Percentiles rank a stretch among this genome's conserved stretches.
phyloP scores from a whole-genome alignment of 305 asterid species.

The Solanum hybrid region DNA sequence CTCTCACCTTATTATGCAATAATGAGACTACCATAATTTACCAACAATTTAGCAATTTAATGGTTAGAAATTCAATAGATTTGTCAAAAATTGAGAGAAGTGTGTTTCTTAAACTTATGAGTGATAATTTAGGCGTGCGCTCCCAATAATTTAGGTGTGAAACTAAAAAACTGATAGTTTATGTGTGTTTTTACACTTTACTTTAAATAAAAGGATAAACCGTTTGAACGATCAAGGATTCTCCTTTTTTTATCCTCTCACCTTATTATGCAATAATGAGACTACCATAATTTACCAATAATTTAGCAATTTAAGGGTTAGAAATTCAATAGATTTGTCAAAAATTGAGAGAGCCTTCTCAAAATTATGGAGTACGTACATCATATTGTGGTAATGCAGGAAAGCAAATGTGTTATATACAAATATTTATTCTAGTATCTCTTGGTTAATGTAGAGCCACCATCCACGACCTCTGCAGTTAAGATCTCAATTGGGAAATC shows the following conservation, averaged over 20 bases:
- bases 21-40: background rate
- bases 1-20: background rate
- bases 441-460: background rate
- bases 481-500: constrained; percentile 27
- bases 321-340: background rate
- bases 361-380: background rate
- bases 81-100: background rate
- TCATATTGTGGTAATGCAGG: background rate
- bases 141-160: no score
- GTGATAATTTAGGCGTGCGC: no score
- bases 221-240: background rate
- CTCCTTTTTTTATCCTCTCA: background rate
- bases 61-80: background rate
- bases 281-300: background rate
- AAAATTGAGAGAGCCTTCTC: background rate
- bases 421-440: background rate
- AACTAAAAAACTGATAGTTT: no score
- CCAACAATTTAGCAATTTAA: background rate
- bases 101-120: background rate
- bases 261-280: background rate
- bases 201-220: no score
- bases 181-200: no score
- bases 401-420: background rate
- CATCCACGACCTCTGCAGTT: constrained; percentile 15
- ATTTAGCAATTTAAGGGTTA: background rate